A percentile compares a stretch with the other conserved stretches of the same genome.
Conservation (phyloP, 148 eudicot genomes). For the Fagopyrum homotropicum region DNA sequence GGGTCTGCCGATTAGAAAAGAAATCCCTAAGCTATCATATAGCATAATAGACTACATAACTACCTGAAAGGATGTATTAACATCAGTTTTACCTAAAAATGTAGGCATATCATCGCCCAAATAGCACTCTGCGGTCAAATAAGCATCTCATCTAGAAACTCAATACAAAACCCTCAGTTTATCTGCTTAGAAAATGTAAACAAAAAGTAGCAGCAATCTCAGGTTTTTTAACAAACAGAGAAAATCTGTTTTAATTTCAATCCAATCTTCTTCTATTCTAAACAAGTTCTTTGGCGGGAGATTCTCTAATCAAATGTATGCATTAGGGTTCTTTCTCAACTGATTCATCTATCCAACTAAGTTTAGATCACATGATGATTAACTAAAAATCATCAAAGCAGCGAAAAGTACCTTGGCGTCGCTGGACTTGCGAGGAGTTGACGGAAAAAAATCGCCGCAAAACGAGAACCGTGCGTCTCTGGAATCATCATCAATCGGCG, state of each 20-base stretch:
- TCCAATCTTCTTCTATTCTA: background rate
- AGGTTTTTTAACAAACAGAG: background rate
- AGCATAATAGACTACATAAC: background rate
- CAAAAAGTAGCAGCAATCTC: background rate
- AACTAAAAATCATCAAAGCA: background rate
- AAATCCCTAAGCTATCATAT: background rate
- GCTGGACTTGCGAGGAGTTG: conserved; percentile 11
- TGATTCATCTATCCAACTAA: background rate
- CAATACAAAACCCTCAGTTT: background rate
- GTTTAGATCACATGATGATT: background rate
- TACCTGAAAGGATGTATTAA: background rate
- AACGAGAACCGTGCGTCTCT: background rate
- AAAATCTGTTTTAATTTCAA: background rate
- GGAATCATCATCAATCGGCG: background rate
- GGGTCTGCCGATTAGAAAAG: background rate
- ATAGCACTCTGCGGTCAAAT: background rate
- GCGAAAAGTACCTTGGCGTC: conserved; percentile 10
- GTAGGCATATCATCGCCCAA: background rate
- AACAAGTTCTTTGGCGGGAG: conserved; percentile 13
- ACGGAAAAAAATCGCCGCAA: conserved; percentile 8
- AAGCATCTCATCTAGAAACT: background rate
- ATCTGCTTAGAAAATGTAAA: background rate
- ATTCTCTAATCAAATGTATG: background rate
- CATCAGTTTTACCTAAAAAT: background rate
- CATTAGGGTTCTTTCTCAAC: background rate